Base-by-base conservation (phyloP, 345 rosid genomes). In the Salix exigua region DNA sequence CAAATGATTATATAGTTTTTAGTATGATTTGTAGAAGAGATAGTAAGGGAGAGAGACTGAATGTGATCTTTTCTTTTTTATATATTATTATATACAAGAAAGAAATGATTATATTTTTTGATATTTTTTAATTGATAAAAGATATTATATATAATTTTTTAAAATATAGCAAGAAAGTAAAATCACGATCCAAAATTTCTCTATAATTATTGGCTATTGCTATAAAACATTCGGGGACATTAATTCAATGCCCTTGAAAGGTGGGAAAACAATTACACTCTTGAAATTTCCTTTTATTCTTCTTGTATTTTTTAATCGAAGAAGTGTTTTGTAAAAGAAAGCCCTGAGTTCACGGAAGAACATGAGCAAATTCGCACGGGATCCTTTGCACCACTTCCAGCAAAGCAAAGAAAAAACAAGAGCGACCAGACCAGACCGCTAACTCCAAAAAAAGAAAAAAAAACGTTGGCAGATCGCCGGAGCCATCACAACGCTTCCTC, bases 321-420 rank as follows among this genome's bases (percentile, higher is more conserved):
- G 37, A 33, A 4, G 5, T 33, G 37, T 33, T 33, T 33, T 33
- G 37, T 33, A 5, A 18, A 25, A 74, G 42, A 66, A 68, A 28
- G 40, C 35, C 3, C 38, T 63, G 78, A 50, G 77, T 80, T 84
- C 84, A 86, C 82, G 81, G 81, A 68, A 23, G 42, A 38, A 48
- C 63, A 38, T 82, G 84, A 62, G 17, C 73, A 18, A 14, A 64
- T 42, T 53, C 87, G 72, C 79, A 73, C 46, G 58, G 7, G 70
- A 84, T 73, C 68, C n/a, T 58, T 6, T 72, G 12, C 71, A 72
- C 73, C 71, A 44, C 23, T 53, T 25, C 61, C 40, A 18, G 26
- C 53, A 8, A 14, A 70, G 17, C 18, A 48, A n/a, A 30, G 66
- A 62, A 9, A 26, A 3, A 46, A 12, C 21, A 19, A 11, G 25